Evolutionary conservation across 2,329 filamentous ascomycete species (phyloP), one percentile per base, ranked within the genome.

Genomic region (Tolypocladium inflatum): DNA sequence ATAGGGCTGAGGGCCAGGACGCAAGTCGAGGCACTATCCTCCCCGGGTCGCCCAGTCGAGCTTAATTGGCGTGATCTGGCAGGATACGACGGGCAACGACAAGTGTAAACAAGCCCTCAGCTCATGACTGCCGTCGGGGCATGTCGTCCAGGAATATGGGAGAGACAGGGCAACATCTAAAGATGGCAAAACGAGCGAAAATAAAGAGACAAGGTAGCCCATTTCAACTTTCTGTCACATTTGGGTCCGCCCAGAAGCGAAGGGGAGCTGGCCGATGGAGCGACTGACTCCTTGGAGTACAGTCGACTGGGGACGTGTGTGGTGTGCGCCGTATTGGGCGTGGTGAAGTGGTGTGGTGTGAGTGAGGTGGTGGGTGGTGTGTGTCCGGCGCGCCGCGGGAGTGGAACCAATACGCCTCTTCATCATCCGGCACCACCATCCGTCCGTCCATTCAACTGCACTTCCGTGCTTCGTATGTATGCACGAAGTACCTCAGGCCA

Each of bases 151-250:
- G 30, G 30, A 35, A 21, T 33, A 30, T 19, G 35, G 35, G 53
- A 50, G 42, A 58, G 52, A 42, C 56, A 51, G 19, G 43, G 21
- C 43, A 51, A 38, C 43, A 39, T 15, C 55, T 7, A 19, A 50
- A 41, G 15, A 17, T 6, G 42, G 33, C 33, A 23, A 41, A 5
- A 23, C 17, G 52, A 54, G 30, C 37, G 7, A 30, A 45, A 55
- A 30, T 30, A 17, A 50, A 33, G 30, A 53, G 19, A 33, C 30
- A 42, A 21, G 38, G 43, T 53, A 48, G 8, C 30, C 50, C 50
- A 48, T 54, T 39, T 42, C 56, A 48, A 45, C 17, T 15, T 57
- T 43, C 41, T 38, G 45, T 53, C 55, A 56, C 38, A 42, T 57
- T 57, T 35, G 35, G 23, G 37, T 19, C 15, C 35, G 52, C 52